Conservation (phyloP, 2,329 filamentous ascomycete genomes). For the Fusarium sp. region DNA sequence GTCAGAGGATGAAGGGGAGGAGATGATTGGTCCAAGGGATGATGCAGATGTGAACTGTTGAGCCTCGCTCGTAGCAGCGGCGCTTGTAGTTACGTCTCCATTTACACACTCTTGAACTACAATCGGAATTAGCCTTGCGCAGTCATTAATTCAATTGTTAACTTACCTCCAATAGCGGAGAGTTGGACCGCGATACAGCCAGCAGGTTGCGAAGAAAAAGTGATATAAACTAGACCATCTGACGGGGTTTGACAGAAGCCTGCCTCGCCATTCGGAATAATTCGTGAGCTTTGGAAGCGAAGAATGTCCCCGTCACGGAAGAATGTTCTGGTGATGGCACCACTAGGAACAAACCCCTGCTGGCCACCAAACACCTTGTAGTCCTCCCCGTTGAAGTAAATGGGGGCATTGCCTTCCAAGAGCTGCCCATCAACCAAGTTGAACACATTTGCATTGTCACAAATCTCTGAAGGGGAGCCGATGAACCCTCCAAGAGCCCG, state of each 20-base stretch:
- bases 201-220: neutral
- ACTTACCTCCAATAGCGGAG: neutral
- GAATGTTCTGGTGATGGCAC: neutral
- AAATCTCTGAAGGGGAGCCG: neutral
- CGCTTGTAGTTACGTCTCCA: neutral
- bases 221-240: neutral
- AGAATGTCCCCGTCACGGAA: neutral
- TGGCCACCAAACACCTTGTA: neutral
- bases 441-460: neutral
- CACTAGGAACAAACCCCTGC: neutral
- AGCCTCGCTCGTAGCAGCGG: neutral
- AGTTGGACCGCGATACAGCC: neutral
- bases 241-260: neutral
- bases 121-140: neutral
- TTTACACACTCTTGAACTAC: neutral
- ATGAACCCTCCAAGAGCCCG: neutral
- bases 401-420: neutral
- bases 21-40: neutral
- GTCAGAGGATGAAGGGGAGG: neutral
- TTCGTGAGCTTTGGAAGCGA: neutral
- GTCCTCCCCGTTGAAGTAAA: neutral
- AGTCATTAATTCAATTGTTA: rapidly evolving
- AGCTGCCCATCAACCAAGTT: neutral
- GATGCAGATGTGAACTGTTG: neutral
- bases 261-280: neutral